A percentile compares a stretch with the other conserved stretches of the same genome.
These are phyloP conservation scores for Mycena epipterygia DNA, from an alignment of 768 basidiomycete species.

Conservation along the genomic window DNA sequence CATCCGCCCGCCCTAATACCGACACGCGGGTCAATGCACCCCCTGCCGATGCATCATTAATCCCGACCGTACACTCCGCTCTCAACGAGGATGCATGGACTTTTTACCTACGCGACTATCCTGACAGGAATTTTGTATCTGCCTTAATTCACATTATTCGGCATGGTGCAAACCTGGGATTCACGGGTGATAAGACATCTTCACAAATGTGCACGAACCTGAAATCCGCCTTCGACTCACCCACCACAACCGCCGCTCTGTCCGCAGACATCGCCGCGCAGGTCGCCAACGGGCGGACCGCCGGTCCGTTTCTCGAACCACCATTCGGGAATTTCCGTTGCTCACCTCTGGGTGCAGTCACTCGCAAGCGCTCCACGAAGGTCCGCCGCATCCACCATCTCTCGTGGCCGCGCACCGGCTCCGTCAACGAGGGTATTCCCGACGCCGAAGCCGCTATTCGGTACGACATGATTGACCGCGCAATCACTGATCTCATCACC, in stretches of 20 bases:
- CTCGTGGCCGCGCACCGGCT: conserved; percentile 34
- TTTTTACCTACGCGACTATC: too few relatives aligned
- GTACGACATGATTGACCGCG: too few relatives aligned
- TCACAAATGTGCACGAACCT: conserved; percentile 38
- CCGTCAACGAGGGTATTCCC: too few relatives aligned
- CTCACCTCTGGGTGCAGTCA: conserved; percentile 38
- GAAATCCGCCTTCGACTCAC: conserved; percentile 37
- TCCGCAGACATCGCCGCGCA: too few relatives aligned
- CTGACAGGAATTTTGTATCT: conserved; percentile 29
- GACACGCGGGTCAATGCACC: conserved; percentile 28
- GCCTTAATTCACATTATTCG: conserved; percentile 30
- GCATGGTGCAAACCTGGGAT: conserved; percentile 28
- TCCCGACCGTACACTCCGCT: conserved; percentile 6
- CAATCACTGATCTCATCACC: too few relatives aligned
- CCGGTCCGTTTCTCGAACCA: too few relatives aligned
- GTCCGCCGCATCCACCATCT: conserved; percentile 41
- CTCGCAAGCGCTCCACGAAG: conserved; percentile 35
- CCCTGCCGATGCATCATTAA: neutral
- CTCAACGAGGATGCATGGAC: too few relatives aligned
- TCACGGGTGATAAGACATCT: conserved; percentile 1
- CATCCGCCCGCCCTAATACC: conserved; percentile 20
- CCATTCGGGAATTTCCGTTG: too few relatives aligned
- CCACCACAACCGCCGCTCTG: conserved; percentile 7
- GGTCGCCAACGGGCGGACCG: too few relatives aligned
- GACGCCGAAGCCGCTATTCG: too few relatives aligned